Percentiles rank a stretch among this genome's conserved stretches.
Conservation (phyloP, 768 basidiomycete species). For the Mycena sanguinolenta region DNA sequence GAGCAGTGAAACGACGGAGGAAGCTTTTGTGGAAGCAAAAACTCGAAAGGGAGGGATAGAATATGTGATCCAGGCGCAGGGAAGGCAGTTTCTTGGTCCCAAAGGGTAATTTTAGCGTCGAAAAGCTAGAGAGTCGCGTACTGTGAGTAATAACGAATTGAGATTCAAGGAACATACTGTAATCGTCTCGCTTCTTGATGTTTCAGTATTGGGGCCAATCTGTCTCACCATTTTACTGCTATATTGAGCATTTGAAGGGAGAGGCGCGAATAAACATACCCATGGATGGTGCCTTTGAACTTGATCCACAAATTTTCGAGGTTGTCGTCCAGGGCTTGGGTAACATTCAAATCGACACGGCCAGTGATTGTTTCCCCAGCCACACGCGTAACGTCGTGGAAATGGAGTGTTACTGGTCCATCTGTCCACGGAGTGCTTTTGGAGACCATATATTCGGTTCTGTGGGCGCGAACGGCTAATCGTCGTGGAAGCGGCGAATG, state of each 20-base stretch:
- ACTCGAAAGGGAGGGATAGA: constrained; percentile 6
- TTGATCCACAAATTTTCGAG: constrained; percentile 28
- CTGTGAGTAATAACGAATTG: not conserved
- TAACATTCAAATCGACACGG: constrained; percentile 25
- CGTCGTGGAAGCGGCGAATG: no score
- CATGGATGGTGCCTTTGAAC: constrained; percentile 22
- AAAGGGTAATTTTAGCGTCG: not conserved
- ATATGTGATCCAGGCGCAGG: constrained; percentile 19
- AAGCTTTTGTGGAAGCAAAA: constrained; percentile 10
- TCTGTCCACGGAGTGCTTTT: constrained; percentile 7
- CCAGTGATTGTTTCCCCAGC: constrained; percentile 28
- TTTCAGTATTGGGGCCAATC: not conserved
- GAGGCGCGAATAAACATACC: not conserved
- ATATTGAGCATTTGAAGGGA: not conserved
- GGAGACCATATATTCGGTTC: no score
- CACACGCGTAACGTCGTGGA: constrained; percentile 27
- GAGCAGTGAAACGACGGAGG: constrained; percentile 27
- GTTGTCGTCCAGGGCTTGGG: constrained; percentile 24
- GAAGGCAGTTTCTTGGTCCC: constrained; percentile 17
- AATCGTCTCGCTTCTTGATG: not conserved
- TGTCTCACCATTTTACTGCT: constrained; percentile 14
- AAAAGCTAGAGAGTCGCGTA: constrained; percentile 19
- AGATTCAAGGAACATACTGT: constrained; percentile 6
- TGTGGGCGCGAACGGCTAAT: no score
- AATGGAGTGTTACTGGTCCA: constrained; percentile 25